Conservation (phyloP, 352 stramenopile genomes). For the Pythium aquatile region DNA sequence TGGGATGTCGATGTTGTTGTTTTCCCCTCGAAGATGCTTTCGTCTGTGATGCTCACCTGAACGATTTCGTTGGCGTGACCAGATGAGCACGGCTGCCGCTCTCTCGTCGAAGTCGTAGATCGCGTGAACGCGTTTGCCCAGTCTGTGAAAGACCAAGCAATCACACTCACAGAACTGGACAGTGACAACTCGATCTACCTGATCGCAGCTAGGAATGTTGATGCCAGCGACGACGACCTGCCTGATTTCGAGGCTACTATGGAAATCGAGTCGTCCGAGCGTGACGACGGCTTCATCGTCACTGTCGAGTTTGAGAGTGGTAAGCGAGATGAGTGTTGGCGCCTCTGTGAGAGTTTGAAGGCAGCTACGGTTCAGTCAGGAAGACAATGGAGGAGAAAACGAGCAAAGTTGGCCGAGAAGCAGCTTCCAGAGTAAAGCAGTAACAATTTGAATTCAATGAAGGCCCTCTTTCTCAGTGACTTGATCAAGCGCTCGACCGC, state of each 20-base stretch:
- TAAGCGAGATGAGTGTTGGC: constrained; percentile 65
- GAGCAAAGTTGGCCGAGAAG: constrained; percentile 6
- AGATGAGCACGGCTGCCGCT: constrained; percentile 37
- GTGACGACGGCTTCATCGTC: constrained; percentile 32
- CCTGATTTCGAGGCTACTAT: constrained; percentile 13
- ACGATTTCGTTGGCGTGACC: not conserved
- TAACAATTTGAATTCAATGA: not conserved
- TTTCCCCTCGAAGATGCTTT: not conserved
- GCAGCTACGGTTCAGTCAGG: constrained; percentile 54
- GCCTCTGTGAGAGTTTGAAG: constrained; percentile 53
- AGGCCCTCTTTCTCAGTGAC: not conserved
- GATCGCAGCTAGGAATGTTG: not conserved
- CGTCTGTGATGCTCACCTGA: not conserved
- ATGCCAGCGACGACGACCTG: not conserved
- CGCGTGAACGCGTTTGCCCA: constrained; percentile 44
- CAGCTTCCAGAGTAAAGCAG: not conserved
- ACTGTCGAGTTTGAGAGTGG: constrained; percentile 50
- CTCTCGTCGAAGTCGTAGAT: constrained; percentile 38
- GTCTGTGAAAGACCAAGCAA: not conserved
- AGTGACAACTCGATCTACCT: not conserved
- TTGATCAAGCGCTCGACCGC: constrained; percentile 10
- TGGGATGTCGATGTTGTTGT: not conserved
- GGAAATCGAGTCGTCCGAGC: constrained; percentile 11
- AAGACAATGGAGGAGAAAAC: constrained; percentile 63
- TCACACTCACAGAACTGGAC: not conserved